Percentiles rank a stretch among this genome's conserved stretches.
These are phyloP conservation scores for Teratosphaeria zuluensis DNA, from an alignment of 2,329 filamentous ascomycete species.

Conservation along the genomic window DNA sequence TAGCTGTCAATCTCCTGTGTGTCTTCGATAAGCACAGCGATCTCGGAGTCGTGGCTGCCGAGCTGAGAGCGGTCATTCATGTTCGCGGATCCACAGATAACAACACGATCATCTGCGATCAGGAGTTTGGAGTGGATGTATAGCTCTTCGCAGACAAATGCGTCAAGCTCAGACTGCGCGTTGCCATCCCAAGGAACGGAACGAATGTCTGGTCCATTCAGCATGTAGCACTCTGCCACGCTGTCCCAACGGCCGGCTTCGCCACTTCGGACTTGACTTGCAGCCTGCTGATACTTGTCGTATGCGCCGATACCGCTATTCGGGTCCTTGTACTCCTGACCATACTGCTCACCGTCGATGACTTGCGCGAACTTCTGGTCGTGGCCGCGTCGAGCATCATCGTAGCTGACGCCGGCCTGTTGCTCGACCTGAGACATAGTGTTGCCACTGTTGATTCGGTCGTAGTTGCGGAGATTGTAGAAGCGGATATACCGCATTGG, in stretches of 20 bases:
- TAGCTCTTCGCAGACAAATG: conserved; percentile 53
- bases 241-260: conserved; percentile 58
- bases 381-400: conserved; percentile 54
- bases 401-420: conserved; percentile 57
- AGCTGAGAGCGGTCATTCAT: conserved; percentile 67
- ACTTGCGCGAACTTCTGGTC: conserved; percentile 43
- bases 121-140: conserved; percentile 61
- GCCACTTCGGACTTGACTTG: conserved; percentile 31
- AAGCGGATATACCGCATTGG: conserved; percentile 68
- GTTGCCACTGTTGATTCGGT: conserved; percentile 64
- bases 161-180: conserved; percentile 46
- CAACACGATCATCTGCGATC: conserved; percentile 72
- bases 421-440: conserved; percentile 53
- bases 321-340: conserved; percentile 21
- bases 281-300: conserved; percentile 59
- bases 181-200: conserved; percentile 51
- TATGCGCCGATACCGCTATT: not conserved
- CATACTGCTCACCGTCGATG: conserved; percentile 27
- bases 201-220: conserved; percentile 60
- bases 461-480: conserved; percentile 77
- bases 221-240: conserved; percentile 75
- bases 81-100: conserved; percentile 71
- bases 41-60: conserved; percentile 75
- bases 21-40: conserved; percentile 83
- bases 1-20: conserved; percentile 56